Percentiles rank a stretch among this genome's conserved stretches.
Conservation (phyloP, 768 basidiomycete genomes). For the Hypholoma sublateritium region DNA sequence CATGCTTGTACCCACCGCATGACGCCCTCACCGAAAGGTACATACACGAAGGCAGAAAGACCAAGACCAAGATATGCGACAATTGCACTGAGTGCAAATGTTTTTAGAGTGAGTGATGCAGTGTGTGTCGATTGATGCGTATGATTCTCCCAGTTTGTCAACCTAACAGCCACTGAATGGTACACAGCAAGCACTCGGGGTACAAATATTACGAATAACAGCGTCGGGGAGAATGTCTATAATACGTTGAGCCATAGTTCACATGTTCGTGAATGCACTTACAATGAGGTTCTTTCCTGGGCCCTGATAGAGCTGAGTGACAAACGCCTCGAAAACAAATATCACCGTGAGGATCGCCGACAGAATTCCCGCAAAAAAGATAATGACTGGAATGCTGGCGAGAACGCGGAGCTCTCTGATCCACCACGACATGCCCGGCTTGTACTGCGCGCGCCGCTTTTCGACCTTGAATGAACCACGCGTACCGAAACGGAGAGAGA, state of each 20-base stretch:
- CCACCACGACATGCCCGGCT: slow-evolving; percentile 68
- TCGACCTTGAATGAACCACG: slow-evolving; percentile 78
- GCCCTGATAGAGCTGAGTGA: slow-evolving; percentile 85
- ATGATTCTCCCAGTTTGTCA: slow-evolving; percentile 94
- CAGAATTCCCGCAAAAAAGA: slow-evolving; percentile 70
- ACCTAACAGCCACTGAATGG: slow-evolving; percentile 59
- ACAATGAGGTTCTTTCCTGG: slow-evolving; percentile 80
- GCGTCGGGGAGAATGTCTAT: slow-evolving; percentile 79
- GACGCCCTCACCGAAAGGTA: slow-evolving; percentile 86
- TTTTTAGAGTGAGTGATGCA: slow-evolving; percentile 84
- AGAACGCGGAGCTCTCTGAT: slow-evolving; percentile 65
- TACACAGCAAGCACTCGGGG: slow-evolving; percentile 79
- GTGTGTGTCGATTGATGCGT: slow-evolving; percentile 74
- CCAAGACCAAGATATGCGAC: slow-evolving; percentile 91
- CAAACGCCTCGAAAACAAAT: slow-evolving; percentile 88
- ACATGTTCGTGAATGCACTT: slow-evolving; percentile 28
- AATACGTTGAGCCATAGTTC: slow-evolving; percentile 2
- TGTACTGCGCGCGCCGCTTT: slow-evolving; percentile 61
- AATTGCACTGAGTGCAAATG: slow-evolving; percentile 84
- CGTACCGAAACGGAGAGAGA: slow-evolving; percentile 83
- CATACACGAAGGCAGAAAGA: slow-evolving; percentile 93
- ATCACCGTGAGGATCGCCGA: slow-evolving; percentile 74
- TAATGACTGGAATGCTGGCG: slow-evolving; percentile 69
- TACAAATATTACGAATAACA: slow-evolving; percentile 78
- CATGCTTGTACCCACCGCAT: slow-evolving; percentile 58